Evolutionary conservation across 495 filamentous ascomycete species (phyloP), one percentile per base, ranked within the genome.

Genomic region (Penicillium robsamsonii): DNA sequence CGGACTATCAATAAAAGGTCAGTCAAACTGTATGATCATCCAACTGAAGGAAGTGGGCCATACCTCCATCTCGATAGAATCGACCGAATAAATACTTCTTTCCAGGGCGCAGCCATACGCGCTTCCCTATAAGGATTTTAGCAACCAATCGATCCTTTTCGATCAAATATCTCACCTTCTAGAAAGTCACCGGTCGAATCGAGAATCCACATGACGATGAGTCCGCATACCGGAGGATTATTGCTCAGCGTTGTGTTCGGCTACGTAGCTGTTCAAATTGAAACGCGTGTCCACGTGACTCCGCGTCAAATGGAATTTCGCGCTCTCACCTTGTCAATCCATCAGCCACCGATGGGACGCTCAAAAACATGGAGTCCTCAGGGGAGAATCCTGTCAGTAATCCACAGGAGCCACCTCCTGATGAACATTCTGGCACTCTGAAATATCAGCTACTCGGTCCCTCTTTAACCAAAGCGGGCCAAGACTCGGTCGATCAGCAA

Each of bases 401-500:
- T 38, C 42, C 54, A 18, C 49, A 46, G 7, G 53, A 46, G 1
- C 18, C 50, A 13, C 42, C 20, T 4, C 11, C 37, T 7, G 49
- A 53, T 1, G 61, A 66, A 18, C 67, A 79, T 43, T 77, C 80
- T 58, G 73, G 81, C 30, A 83, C 79, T 5, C 70, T 88, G 49
- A 88, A 86, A 61, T 86, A 87, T 71, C 74, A 77, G 35, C 80
- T 98, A 2, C 79, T 97, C n/a, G 94, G 94, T 1, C 94, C 94
- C 0, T 96, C 92, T 6, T 74, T 98, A 54, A 93, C 90, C 25
- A 98, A 98, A 72, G 88, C 93, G 27, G 94, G 94, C 2, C 94
- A 97, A 66, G 92, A 97, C 62, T 76, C 80, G 20, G 94, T 97
- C n/a, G 89, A 97, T 67, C 94, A 97, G 78, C 79, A 83, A 51